phyloP scores from a whole-genome alignment of 1,284 basidiomycete species.

The Coniferiporia weirii region DNA sequence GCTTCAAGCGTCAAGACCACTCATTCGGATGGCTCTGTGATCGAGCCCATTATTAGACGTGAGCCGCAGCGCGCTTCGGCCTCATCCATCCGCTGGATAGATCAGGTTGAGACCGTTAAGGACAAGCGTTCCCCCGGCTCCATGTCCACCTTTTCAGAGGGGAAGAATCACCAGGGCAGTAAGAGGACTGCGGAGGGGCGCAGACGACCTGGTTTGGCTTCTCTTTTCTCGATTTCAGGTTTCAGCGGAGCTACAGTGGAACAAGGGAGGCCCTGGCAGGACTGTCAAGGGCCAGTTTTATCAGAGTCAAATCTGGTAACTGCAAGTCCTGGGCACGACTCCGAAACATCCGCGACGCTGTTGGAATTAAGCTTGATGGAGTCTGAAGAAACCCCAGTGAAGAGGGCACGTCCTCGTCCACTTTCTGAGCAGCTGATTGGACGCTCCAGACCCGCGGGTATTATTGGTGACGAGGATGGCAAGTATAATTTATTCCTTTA shows the following conservation, averaged over 20 bases:
- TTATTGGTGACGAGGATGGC: conserved; percentile 52
- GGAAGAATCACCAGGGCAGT: conserved; percentile 26
- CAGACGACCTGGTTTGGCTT: conserved; percentile 40
- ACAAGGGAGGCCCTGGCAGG: conserved; percentile 6
- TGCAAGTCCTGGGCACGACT: conserved; percentile 48
- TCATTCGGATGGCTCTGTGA: conserved; percentile 42
- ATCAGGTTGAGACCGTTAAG: conserved; percentile 50
- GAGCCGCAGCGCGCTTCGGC: conserved; percentile 14
- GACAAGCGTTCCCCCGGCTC: conserved; percentile 45
- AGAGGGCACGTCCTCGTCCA: conserved; percentile 48
- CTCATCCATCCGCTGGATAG: conserved; percentile 59
- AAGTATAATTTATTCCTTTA: conserved; percentile 15
- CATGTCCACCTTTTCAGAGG: conserved; percentile 27
- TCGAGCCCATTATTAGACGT: conserved; percentile 14
- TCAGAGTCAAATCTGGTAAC: conserved; percentile 47
- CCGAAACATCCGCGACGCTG: conserved; percentile 24
- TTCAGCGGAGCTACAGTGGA: conserved; percentile 18
- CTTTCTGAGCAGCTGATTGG: conserved; percentile 61
- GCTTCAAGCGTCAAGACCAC: conserved; percentile 49
- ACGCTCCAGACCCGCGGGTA: conserved; percentile 40
- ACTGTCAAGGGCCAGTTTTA: neutral
- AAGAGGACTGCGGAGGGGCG: conserved; percentile 31
- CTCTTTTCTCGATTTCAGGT: conserved; percentile 42
- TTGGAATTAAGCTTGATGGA: conserved; percentile 17
- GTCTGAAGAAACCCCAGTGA: conserved; percentile 42